Conservation (phyloP, 768 basidiomycete genomes). For the Pleurotus platypus region DNA sequence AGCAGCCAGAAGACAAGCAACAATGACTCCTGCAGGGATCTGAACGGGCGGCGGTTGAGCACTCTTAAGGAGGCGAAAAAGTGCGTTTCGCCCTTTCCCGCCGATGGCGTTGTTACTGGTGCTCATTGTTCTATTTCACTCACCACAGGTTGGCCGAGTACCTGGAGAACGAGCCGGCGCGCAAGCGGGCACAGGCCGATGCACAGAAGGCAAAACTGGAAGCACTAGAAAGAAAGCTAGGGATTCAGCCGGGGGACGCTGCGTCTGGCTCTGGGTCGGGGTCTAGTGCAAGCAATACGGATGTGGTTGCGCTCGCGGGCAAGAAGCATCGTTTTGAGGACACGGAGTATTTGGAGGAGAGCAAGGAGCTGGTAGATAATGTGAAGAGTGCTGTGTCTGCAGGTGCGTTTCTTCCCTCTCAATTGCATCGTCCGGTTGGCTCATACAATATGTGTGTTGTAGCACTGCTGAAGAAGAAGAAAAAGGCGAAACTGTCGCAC, state of each 20-base stretch:
- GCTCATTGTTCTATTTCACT: neutral
- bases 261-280: no score
- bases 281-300: constrained; percentile 23
- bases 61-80: constrained; percentile 96
- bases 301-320: constrained; percentile 41
- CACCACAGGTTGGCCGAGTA: constrained; percentile 71
- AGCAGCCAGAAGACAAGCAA: constrained; percentile 93
- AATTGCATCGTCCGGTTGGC: constrained; percentile 15
- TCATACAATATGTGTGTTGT: constrained; percentile 10
- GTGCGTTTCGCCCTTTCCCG: constrained; percentile 37
- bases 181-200: constrained; percentile 73
- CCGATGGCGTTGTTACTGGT: neutral
- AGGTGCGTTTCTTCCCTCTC: constrained; percentile 41
- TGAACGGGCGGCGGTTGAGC: constrained; percentile 84
- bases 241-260: constrained; percentile 34
- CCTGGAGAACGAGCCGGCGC: constrained; percentile 79
- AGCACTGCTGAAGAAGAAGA: constrained; percentile 76
- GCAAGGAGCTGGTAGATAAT: constrained; percentile 82
- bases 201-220: constrained; percentile 82
- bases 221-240: constrained; percentile 79
- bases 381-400: constrained; percentile 88
- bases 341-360: constrained; percentile 88
- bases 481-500: constrained; percentile 55
- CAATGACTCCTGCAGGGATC: constrained; percentile 91
- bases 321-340: constrained; percentile 92